Conservation (phyloP, 352 stramenopile genomes). For the Pythium angustatum region DNA sequence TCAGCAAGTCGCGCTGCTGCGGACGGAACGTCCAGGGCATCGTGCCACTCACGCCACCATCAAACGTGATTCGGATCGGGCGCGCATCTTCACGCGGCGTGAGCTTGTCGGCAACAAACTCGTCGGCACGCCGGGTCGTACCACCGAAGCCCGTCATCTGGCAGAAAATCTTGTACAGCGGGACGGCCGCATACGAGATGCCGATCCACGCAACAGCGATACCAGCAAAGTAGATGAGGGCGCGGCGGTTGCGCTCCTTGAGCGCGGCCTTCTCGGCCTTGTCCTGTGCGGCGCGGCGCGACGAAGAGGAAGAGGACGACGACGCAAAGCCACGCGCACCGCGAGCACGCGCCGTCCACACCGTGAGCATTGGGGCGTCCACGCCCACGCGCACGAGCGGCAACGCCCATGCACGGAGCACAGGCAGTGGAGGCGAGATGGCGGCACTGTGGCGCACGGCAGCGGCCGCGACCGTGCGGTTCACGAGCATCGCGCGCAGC, state of each 20-base stretch:
- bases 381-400: constrained; percentile 22
- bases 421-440: background rate
- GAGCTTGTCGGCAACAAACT: constrained; percentile 82
- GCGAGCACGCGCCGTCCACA: constrained; percentile 9
- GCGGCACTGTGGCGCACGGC: constrained; percentile 6
- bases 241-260: constrained; percentile 88
- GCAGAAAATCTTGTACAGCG: constrained; percentile 99
- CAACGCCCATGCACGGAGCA: constrained; percentile 1
- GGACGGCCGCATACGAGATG: constrained; percentile 96
- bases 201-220: constrained; percentile 93
- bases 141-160: constrained; percentile 97
- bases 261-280: constrained; percentile 50
- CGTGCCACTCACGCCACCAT: constrained; percentile 92
- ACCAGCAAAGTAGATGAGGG: constrained; percentile 93
- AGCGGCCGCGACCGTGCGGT: background rate
- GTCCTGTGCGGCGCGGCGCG: constrained; percentile 38
- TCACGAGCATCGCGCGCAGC: constrained; percentile 8
- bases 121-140: constrained; percentile 86
- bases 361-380: constrained; percentile 17
- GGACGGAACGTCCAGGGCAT: constrained; percentile 98
- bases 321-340: constrained; percentile 39
- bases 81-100: constrained; percentile 90
- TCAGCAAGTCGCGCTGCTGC: constrained; percentile 92
- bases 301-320: constrained; percentile 34
- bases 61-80: constrained; percentile 97